Evolutionary conservation across 176 grass and related monocot species (phyloP), one percentile per base, ranked within the genome.

Genomic region (Carex pumila): DNA sequence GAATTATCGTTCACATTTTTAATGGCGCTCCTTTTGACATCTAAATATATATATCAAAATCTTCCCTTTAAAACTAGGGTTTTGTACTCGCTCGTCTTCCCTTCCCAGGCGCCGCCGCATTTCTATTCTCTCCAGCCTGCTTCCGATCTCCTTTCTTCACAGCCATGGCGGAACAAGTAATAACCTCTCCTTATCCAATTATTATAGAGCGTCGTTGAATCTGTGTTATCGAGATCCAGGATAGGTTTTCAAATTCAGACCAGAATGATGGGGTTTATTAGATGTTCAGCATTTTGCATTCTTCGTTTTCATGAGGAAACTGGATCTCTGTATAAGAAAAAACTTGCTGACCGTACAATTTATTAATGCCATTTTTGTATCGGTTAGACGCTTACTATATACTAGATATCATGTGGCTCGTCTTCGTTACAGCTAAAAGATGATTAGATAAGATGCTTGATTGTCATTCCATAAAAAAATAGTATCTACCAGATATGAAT

Each of bases 81-180:
- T 83, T 83, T 83, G 62, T 83, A 69, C 49, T 83, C 36, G 43
- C 49, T 67, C 65, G 34, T 68, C 79, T 64, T 59, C 68, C 68
- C 59, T 65, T 41, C 29, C 55, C 57, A 55, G 18, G 53, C 17
- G 66, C 80, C 83, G 69, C 85, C 71, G 66, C 43, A n/a, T 11
- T 74, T 59, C 19, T 6, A 14, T 81, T 25, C 15, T 41, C 7
- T 22, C 29, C 10, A 45, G 36, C 73, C 54, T 18, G 25, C 68
- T 65, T 6, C 74, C 71, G 69, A 41, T 76, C 65, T 47, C 12
- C 30, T 79, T 69, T 47, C 45, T 61, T 37, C 68, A 55, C 79
- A 88, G 64, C 87, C 88, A 97, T 97, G 94, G 94, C 91, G 84
- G 91, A 97, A 56, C 94, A 97, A 89, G 94, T 94, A 87, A 29